Conservation (phyloP, 2,329 filamentous ascomycete genomes). For the Chaetomium olivaceum region DNA sequence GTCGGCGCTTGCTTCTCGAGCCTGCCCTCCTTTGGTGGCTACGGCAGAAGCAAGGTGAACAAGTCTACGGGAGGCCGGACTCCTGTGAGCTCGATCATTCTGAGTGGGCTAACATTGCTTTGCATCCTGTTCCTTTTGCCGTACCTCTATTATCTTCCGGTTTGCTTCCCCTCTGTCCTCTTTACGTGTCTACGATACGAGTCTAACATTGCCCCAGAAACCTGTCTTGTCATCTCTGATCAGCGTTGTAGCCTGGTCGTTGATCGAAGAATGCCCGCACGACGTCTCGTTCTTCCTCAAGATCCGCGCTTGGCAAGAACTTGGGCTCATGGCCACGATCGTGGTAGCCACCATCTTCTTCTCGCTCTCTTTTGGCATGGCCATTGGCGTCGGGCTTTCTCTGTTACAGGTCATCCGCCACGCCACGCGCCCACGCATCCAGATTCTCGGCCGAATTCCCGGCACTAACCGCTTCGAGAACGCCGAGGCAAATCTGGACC, state of each 20-base stretch:
- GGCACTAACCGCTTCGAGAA: constrained; percentile 38
- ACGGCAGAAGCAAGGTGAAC: constrained; percentile 94
- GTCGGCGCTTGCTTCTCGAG: constrained; percentile 89
- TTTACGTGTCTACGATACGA: neutral
- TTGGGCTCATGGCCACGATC: constrained; percentile 85
- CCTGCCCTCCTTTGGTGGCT: constrained; percentile 91
- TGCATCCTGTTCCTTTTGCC: constrained; percentile 81
- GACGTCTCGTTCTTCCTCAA: constrained; percentile 87
- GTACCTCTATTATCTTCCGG: constrained; percentile 94
- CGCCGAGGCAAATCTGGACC: constrained; percentile 58
- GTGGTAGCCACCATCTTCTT: constrained; percentile 93
- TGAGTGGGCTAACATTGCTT: constrained; percentile 79
- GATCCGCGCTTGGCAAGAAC: constrained; percentile 82
- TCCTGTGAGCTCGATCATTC: constrained; percentile 87
- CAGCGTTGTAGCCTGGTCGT: constrained; percentile 87
- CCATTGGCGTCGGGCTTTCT: constrained; percentile 88
- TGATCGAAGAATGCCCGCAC: constrained; percentile 92
- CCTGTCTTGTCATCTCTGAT: constrained; percentile 92
- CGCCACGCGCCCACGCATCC: constrained; percentile 87
- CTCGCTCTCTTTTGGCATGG: constrained; percentile 90
- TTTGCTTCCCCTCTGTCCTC: constrained; percentile 48
- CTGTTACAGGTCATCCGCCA: constrained; percentile 87
- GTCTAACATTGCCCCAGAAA: constrained; percentile 60
- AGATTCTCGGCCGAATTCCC: constrained; percentile 78
- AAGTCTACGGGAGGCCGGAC: constrained; percentile 87